Evolutionary conservation across 495 filamentous ascomycete species (phyloP), one percentile per base, ranked within the genome.

Genomic region (Penicillium maclennaniae): DNA sequence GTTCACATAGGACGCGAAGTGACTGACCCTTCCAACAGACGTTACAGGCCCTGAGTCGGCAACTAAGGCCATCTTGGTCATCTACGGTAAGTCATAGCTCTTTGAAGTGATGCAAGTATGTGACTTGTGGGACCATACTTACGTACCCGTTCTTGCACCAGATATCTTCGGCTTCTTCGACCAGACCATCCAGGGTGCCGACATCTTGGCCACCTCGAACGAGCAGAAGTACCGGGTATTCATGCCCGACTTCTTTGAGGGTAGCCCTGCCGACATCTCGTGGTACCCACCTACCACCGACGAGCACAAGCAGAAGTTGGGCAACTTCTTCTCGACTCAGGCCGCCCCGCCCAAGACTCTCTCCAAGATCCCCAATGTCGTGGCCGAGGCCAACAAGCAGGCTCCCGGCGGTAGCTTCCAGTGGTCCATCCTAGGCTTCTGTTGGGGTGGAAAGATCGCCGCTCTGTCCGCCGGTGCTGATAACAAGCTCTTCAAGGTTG

Each of bases 401-500:
- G 69, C 71, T 5, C 45, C 62, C 19, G 55, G 53, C 37, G 70
- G 58, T 10, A 37, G 43, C 26, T 84, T 95, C 60, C 75, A 85
- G 61, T 96, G 89, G 90, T 91, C 77, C n/a, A 77, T 90, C 51
- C 66, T 97, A n/a, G 92, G 92, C 14, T 91, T 79, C 81, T 98
- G 92, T 80, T 98, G 92, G 92, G 92, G 92, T 51, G 91, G 87
- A 49, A 95, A 95, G 77, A 82, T 87, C 45, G 73, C 80, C 15
- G 78, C 79, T n/a, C 76, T 89, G n/a, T 72, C 83, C 27, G 72
- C 78, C 6, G 72, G 68, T 4, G 65, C 78, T 19, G 72, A 79
- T 26, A 83, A 79, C 60, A 81, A 73, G 25, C 73, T 72, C 36
- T 96, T 96, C 75, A 82, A 81, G 51, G 82, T 83, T 1, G 87